Base-by-base conservation (phyloP, 371 early-diverging fungal species). In the Blyttiomyces sp. region DNA sequence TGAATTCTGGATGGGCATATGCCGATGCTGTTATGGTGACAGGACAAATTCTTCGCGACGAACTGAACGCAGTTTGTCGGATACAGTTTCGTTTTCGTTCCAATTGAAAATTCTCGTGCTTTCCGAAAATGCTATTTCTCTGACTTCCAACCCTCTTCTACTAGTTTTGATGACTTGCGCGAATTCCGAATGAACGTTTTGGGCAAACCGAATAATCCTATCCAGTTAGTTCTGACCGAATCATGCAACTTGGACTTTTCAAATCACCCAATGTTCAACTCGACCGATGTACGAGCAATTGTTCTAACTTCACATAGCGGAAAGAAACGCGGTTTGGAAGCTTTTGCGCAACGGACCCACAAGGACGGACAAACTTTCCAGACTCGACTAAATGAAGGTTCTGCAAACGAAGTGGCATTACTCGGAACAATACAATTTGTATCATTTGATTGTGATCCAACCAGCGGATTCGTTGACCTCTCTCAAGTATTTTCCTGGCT, bases 1-100 rank as follows among this genome's bases (percentile, higher is more conserved):
- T 71, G 5, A 71, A 71, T 46, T 43, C 55, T 16, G 72, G 62
- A 11, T 71, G 72, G 72, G 49, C 61, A 24, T 48, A 49, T 43
- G 56, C 72, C 4, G 72, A 71, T 44, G 68, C 64, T n/a, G 67
- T 61, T 7, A 54, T 71, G 19, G 45, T 61, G 7, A 64, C 64
- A 3, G 72, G 72, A 4, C 59, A 64, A 23, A 68, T 68, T 39
- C 19, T 71, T 3, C 45, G 72, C 21, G 55, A 57, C 28, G 72
- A 71, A 44, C 53, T 28, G 3, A 43, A 55, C 6, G 61, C 56
- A 21, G 11, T 2, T 3, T 66, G 66, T 43, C 26, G 24, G 5
- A 28, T 59, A 33, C 49, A 24, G 59, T 59, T 9, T 6, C 4
- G 4, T 4, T 24, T 23, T 7, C 26, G 28, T 13, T 3, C 16